Conservation (phyloP, 2,329 filamentous ascomycete genomes). For the Ceratocystis ficicola region DNA sequence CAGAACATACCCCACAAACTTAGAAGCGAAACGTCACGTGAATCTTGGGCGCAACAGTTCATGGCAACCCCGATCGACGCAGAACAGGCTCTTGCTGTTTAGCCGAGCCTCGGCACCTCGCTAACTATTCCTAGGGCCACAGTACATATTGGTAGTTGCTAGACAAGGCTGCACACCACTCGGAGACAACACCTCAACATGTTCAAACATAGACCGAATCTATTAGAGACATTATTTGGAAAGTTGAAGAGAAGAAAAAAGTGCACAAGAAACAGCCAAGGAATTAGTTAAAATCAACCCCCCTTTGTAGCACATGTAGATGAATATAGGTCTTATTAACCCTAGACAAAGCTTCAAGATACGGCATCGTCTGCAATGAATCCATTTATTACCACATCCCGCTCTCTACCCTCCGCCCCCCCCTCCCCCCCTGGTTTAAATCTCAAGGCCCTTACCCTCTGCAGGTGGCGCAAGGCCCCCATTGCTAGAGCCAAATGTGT, state of each 20-base stretch:
- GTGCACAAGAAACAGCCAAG: not conserved
- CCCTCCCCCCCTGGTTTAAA: not conserved
- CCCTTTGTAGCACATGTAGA: not conserved
- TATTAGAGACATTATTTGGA: not conserved
- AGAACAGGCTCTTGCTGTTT: not conserved
- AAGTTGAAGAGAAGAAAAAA: not conserved
- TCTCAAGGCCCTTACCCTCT: conserved; percentile 19
- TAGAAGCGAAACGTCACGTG: not conserved
- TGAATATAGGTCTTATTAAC: not conserved
- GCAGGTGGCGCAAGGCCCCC: conserved; percentile 11
- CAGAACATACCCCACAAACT: not conserved
- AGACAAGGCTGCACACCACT: too few species aligned
- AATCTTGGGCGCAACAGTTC: not conserved
- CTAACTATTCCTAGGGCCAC: too few species aligned
- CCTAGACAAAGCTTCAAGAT: not conserved
- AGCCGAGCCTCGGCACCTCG: not conserved
- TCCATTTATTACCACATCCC: not conserved
- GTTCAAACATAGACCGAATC: not conserved
- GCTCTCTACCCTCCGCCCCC: not conserved
- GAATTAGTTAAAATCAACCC: not conserved
- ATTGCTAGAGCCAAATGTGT: conserved; percentile 39
- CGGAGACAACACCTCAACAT: not conserved
- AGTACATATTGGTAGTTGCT: too few species aligned
- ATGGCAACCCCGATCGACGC: not conserved
- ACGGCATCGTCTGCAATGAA: not conserved